phyloP scores from a whole-genome alignment of 1,284 basidiomycete genomes.

The Coriolopsis trogii region DNA sequence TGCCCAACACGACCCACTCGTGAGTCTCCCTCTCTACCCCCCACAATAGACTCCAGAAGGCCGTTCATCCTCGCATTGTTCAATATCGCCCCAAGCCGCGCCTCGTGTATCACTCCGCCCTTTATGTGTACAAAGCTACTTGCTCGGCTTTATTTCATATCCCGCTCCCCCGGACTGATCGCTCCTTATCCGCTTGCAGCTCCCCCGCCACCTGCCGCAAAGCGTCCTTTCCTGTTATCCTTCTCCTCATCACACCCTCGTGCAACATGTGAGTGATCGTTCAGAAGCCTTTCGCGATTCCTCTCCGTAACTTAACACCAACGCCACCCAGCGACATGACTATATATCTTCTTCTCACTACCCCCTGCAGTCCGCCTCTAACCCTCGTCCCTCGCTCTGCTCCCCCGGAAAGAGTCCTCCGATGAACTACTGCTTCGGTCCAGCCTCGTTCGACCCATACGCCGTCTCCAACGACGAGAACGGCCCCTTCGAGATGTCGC shows the following conservation, averaged over 20 bases:
- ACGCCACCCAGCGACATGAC: conserved; percentile 21
- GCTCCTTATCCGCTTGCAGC: conserved; percentile 20
- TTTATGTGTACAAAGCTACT: conserved; percentile 19
- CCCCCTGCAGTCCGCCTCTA: conserved; percentile 1
- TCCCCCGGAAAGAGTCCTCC: background rate
- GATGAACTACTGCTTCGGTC: conserved; percentile 14
- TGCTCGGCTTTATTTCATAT: conserved; percentile 12
- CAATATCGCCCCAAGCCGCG: conserved; percentile 2
- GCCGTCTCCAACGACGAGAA: background rate
- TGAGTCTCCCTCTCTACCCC: conserved; percentile 10
- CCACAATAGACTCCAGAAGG: background rate
- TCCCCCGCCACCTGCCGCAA: conserved; percentile 18
- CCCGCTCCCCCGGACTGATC: conserved; percentile 23
- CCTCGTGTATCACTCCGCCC: conserved; percentile 16
- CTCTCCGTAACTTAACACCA: conserved; percentile 9
- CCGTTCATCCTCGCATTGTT: conserved; percentile 2
- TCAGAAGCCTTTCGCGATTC: conserved; percentile 16
- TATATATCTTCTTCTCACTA: conserved; percentile 17
- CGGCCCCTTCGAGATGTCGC: background rate
- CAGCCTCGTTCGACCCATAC: conserved; percentile 4
- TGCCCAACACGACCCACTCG: conserved; percentile 8
- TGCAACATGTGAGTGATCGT: conserved; percentile 18
- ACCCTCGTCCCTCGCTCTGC: background rate
- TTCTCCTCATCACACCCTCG: conserved; percentile 11
- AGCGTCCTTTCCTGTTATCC: conserved; percentile 17